Base-by-base conservation (phyloP, 495 filamentous ascomycete genomes). In the Neurospora tetrasperma region DNA sequence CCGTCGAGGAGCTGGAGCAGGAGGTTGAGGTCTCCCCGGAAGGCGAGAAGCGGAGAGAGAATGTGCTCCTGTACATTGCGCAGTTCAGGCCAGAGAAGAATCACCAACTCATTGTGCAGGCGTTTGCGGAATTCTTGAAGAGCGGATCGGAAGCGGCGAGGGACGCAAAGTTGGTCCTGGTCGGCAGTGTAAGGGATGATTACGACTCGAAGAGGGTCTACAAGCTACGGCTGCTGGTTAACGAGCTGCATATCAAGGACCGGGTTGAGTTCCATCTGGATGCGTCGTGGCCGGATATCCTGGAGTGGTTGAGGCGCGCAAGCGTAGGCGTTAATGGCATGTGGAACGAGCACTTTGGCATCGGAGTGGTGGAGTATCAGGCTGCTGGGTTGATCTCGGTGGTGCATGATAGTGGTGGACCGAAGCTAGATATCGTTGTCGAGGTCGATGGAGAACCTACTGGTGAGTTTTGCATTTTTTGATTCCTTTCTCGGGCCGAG, bases 311-410 rank as follows among this genome's bases (percentile, higher is more conserved):
- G 66, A 82, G 87, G 46, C 86, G 83, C 27, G 87, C 90, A 41
- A 94, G 88, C 71, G 86, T 98, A 35, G 96, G 96, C 43, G 93
- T 96, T 4, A 99, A 99, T 77, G 94, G 90, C 71, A 99, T 99
- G 96, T 99, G 96, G 96, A 98, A 97, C 78, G 96, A 99, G 83
- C 96, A 99, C 82, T 99, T 98, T 78, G 96, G 96, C 20, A 99
- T 99, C 74, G 96, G 96, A 6, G 94, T 98, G 20, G 96, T 99
- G 7, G 96, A 99, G 83, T 99, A 99, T 78, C 96, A 97, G 81
- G 96, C 96, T 9, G 96, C 96, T 0, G 96, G 96, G 0, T 83
- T 99, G 42, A 92, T 99, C 70, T 88, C 89, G 46, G 94, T 99
- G 0, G 96, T 98, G 6, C 94, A 98, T 76, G 87, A 97, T 78